Evolutionary conservation across 257 asterid genomes (phyloP), one percentile per base, ranked within the genome.

Genomic region (Salvia splendens): DNA sequence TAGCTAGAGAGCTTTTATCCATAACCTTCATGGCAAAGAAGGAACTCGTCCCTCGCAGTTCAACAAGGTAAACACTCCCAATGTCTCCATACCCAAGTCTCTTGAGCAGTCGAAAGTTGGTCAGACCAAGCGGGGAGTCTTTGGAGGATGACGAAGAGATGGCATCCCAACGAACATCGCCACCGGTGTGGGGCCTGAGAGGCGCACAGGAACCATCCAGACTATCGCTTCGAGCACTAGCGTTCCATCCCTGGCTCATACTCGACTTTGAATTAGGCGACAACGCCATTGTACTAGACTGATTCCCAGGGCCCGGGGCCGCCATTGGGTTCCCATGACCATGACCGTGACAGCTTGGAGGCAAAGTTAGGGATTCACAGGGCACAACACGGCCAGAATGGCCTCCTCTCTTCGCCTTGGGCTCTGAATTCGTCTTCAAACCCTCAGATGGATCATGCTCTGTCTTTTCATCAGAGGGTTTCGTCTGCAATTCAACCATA

Each of bases 11-110:
- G 4, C 83, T 86, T 62, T 87, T 92, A 73, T 92, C 98, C 98
- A 92, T 92, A 12, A 92, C 96, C 75, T 92, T 92, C 98, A 92
- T 89, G 30, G 98, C 98, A 72, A 89, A 92, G 80, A 75, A 92
- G 4, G 96, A 15, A 51, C 69, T 76, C 1, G 88, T 87, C 40
- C 92, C 95, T 51, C 92, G 72, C 10, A 92, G 84, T 65, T 92
- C 96, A 33, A 85, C 95, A 35, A 92, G 98, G 72, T 89, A 92
- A 5, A 92, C 98, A 51, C 95, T 92, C 54, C 98, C 98, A 47
- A 92, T 92, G 66, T 92, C 98, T 12, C 98, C 98, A 66, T 89
- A 87, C 0, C 98, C 98, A 8, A 92, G 89, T 53, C 96, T 71
- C 82, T 92, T 92, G 80, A 92, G 69, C 30, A 92, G 86, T 15